Conservation (phyloP, 2,329 filamentous ascomycete species). For the Aplosporella prunicola region DNA sequence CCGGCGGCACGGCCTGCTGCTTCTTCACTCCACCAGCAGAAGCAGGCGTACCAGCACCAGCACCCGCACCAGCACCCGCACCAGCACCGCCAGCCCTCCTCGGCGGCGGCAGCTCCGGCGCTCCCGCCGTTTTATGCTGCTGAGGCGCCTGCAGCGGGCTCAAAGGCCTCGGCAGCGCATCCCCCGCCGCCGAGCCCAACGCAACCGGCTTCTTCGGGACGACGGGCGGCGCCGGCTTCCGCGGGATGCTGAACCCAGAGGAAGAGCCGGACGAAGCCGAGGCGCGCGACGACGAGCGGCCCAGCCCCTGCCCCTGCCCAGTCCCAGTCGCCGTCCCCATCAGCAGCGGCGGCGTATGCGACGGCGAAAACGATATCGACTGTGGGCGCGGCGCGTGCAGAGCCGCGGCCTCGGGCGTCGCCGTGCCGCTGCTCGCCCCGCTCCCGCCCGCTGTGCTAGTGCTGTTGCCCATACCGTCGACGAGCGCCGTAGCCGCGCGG, state of each 20-base stretch:
- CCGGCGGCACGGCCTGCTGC: neutral
- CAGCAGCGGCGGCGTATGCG: no score
- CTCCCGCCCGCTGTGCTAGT: no score
- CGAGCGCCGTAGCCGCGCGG: slow-evolving; percentile 6
- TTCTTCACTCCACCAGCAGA: neutral
- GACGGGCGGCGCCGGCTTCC: slow-evolving; percentile 5
- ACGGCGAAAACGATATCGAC: no score
- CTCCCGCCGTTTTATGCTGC: no score
- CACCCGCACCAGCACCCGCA: neutral
- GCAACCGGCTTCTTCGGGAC: slow-evolving; percentile 10
- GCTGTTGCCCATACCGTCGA: no score
- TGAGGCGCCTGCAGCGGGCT: no score
- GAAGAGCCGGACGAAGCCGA: slow-evolving; percentile 3
- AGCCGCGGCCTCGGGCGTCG: neutral
- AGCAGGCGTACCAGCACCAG: neutral
- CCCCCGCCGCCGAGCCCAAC: neutral
- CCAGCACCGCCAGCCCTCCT: neutral
- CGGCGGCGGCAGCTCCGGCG: slow-evolving; percentile 2
- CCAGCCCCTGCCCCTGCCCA: no score
- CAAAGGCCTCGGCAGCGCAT: no score
- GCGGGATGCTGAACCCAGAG: no score
- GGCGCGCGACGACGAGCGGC: slow-evolving; percentile 4
- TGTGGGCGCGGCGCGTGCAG: neutral
- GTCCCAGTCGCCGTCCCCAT: no score
- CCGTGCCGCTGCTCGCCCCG: neutral